Evolutionary conservation across 2,329 filamentous ascomycete species (phyloP).

Genomic region (Aspergillus brasiliensis): DNA sequence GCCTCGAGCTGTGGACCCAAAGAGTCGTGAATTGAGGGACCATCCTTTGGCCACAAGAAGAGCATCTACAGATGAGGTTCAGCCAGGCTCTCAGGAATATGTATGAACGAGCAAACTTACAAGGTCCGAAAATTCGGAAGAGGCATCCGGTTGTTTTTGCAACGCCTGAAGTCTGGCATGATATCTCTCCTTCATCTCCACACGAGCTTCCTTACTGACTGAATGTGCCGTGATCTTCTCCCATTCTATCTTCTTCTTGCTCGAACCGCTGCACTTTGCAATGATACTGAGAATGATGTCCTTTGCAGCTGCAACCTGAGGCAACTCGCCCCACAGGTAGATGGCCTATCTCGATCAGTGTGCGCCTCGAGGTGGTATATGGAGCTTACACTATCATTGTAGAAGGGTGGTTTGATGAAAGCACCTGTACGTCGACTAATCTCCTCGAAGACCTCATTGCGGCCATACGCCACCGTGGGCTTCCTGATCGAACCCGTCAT

Average conservation of each 20-base stretch:
- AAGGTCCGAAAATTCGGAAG: conserved; percentile 27
- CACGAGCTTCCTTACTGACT: conserved; percentile 26
- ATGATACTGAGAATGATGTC: conserved; percentile 23
- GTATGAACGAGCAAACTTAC: conserved; percentile 17
- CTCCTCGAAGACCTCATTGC: conserved; percentile 29
- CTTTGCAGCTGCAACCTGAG: conserved; percentile 26
- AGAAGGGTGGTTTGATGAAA: conserved; percentile 29
- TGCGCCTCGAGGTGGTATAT: neutral
- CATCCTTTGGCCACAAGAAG: conserved; percentile 50
- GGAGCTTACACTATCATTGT: conserved; percentile 25
- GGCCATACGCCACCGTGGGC: conserved; percentile 6
- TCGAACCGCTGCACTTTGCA: conserved; percentile 17
- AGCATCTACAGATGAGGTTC: conserved; percentile 29
- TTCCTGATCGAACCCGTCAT: conserved; percentile 5
- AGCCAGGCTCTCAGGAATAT: neutral
- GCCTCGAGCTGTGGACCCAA: conserved; percentile 47
- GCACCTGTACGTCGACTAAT: conserved; percentile 31
- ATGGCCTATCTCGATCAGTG: conserved; percentile 23
- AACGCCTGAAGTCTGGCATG: conserved; percentile 27
- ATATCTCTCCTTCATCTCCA: conserved; percentile 26
- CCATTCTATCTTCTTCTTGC: conserved; percentile 25
- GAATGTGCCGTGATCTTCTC: conserved; percentile 30
- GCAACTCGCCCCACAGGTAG: conserved; percentile 29
- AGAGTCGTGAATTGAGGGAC: conserved; percentile 42
- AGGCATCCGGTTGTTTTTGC: conserved; percentile 27